phyloP scores from a whole-genome alignment of 345 rosid genomes.

The Trapa incisa region DNA sequence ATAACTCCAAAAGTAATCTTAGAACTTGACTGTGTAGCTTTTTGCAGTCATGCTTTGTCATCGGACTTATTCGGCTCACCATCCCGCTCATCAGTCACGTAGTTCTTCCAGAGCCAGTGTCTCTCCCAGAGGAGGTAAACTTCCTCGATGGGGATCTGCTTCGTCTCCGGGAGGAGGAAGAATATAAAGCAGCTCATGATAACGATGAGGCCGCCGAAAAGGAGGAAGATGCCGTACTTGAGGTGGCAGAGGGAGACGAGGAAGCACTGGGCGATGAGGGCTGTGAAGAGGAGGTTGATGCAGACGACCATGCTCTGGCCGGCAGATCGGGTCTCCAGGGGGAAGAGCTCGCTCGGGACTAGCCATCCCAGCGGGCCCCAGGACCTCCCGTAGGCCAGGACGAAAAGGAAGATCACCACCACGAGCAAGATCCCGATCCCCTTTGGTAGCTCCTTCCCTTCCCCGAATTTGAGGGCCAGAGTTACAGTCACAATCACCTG shows the following conservation, averaged over 20 bases:
- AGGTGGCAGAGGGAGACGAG: conserved; percentile 63
- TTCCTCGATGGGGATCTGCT: conserved; percentile 82
- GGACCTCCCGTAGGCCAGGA: conserved; percentile 71
- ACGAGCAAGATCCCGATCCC: conserved; percentile 41
- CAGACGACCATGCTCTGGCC: conserved; percentile 84
- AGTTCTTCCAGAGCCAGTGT: conserved; percentile 77
- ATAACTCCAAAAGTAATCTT: no score
- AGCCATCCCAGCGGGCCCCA: conserved; percentile 97
- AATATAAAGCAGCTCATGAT: conserved; percentile 63
- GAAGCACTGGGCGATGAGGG: conserved; percentile 70
- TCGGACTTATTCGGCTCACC: not conserved
- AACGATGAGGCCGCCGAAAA: conserved; percentile 51
- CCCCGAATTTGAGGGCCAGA: conserved; percentile 54
- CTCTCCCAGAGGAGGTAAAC: conserved; percentile 55
- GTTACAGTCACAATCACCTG: conserved; percentile 49
- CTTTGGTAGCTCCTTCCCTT: conserved; percentile 37
- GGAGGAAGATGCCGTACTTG: conserved; percentile 53
- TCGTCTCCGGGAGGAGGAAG: conserved; percentile 79
- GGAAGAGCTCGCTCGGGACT: conserved; percentile 84
- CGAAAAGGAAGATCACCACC: conserved; percentile 52
- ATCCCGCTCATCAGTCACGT: conserved; percentile 18
- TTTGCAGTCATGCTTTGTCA: not conserved
- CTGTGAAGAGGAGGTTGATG: conserved; percentile 72
- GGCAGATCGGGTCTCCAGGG: conserved; percentile 80
- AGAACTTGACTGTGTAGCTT: not conserved